phyloP scores from a whole-genome alignment of 1,284 basidiomycete species.

The Boletus hoseneyae region DNA sequence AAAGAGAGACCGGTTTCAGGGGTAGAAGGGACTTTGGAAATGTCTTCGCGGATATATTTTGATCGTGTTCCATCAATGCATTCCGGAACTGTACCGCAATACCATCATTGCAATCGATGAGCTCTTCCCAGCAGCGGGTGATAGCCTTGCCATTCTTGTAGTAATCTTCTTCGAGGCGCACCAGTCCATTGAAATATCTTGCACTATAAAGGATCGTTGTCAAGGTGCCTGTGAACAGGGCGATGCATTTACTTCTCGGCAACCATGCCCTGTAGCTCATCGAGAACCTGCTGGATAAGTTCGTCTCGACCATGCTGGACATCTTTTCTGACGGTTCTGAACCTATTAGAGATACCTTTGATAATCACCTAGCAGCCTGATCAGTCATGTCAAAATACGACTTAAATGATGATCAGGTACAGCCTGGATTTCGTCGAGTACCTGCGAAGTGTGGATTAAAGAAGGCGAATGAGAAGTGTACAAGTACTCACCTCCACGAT shows the following conservation, averaged over 20 bases:
- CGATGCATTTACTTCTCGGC: slow-evolving; percentile 15
- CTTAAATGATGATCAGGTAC: slow-evolving; percentile 30
- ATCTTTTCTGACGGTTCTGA: slow-evolving; percentile 40
- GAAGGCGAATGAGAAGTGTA: not conserved
- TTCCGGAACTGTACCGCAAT: slow-evolving; percentile 29
- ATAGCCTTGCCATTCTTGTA: slow-evolving; percentile 35
- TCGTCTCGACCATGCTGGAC: slow-evolving; percentile 39
- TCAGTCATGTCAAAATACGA: slow-evolving; percentile 12
- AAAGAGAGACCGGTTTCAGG: slow-evolving; percentile 18
- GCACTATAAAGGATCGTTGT: slow-evolving; percentile 28
- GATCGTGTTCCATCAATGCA: slow-evolving; percentile 38
- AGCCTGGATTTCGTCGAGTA: slow-evolving; percentile 33
- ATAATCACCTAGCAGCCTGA: slow-evolving; percentile 38
- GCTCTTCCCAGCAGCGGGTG: slow-evolving; percentile 34
- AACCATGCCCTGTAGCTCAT: slow-evolving; percentile 34
- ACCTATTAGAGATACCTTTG: slow-evolving; percentile 40
- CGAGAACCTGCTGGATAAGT: slow-evolving; percentile 41
- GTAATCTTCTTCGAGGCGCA: slow-evolving; percentile 43
- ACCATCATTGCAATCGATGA: slow-evolving; percentile 31
- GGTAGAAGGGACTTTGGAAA: slow-evolving; percentile 37
- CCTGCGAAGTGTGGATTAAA: slow-evolving; percentile 12
- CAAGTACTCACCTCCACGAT: slow-evolving; percentile 25
- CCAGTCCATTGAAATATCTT: slow-evolving; percentile 39
- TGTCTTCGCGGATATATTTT: slow-evolving; percentile 32
- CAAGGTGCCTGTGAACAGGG: not conserved